Evolutionary conservation across 2,329 filamentous ascomycete species (phyloP).

Genomic region (Dactylellina drechsleri): DNA sequence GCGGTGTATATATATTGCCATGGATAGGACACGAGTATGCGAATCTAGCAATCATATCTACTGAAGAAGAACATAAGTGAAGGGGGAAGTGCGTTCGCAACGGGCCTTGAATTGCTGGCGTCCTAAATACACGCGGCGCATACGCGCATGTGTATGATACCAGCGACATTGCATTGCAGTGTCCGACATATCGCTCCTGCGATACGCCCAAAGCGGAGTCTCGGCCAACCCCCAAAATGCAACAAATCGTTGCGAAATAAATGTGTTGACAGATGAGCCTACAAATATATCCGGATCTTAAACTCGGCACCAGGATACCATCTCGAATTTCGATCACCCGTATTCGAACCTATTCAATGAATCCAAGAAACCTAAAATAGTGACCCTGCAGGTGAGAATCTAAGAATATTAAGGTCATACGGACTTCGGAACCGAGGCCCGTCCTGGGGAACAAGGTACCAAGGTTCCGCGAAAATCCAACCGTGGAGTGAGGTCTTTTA

Average conservation of each 20-base stretch:
- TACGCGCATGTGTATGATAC: not conserved
- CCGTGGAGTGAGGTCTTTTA: not conserved
- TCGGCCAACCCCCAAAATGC: too few relatives aligned
- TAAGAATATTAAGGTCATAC: not conserved
- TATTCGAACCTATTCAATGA: not conserved
- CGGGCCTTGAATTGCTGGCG: not conserved
- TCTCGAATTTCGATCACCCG: not conserved
- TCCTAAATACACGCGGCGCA: not conserved
- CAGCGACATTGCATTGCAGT: not conserved
- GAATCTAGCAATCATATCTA: not conserved
- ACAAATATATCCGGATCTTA: not conserved
- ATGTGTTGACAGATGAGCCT: not conserved
- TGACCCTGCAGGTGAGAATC: not conserved
- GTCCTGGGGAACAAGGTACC: not conserved
- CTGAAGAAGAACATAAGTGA: not conserved
- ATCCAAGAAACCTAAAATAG: not conserved
- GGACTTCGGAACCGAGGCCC: not conserved
- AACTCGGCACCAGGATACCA: not conserved
- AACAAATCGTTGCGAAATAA: not conserved
- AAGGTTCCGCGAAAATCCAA: not conserved
- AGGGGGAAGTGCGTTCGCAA: not conserved
- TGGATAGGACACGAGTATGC: not conserved
- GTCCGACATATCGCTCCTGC: not conserved
- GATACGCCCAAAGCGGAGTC: not conserved
- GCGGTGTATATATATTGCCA: not conserved